Evolutionary conservation across 257 asterid genomes (phyloP), one percentile per base, ranked within the genome.

Genomic region (Anisodus acutangulus): DNA sequence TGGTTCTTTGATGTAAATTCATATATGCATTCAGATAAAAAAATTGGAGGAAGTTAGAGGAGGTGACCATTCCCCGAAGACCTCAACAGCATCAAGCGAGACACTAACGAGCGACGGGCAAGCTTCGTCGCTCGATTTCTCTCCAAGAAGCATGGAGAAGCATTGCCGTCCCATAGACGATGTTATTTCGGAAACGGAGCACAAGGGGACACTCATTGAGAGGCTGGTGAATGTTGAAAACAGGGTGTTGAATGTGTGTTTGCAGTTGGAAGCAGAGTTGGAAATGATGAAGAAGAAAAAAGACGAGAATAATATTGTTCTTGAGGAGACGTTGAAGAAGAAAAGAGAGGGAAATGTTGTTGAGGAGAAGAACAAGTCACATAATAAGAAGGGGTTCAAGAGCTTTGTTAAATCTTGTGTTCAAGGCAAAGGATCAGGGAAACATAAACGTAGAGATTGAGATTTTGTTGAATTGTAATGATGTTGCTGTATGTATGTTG

Each of bases 111-210:
- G 92, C 58, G 92, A 90, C 3, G 93, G 91, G 6, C 90, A 70
- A 11, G 87, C 86, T 2, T 86, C 89, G 1, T 89, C 85, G 0
- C 83, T 83, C 0, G 93, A 91, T 22, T 86, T 87, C 64, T 91
- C 94, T 2, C 93, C 94, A 15, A 88, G 86, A 39, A 85, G 90
- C 80, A 78, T 91, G 22, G 94, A 89, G 89, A 89, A 87, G 88
- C 92, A 84, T 37, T 95, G 94, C 5, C 92, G 97, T 0, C 95
- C 98, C 0, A 82, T 95, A 3, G 79, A 88, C 1, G 95, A 91
- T 76, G 98, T 92, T 45, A 85, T 93, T 45, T 8, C 87, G 72
- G 98, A 93, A 85, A 91, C 91, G 3, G 90, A 90, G 70, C 86
- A 68, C 6, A 95, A 95, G 87, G 98, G 98, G 1, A 90, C 92